phyloP scores from a whole-genome alignment of 2,329 filamentous ascomycete genomes.

The Pseudodiploospora longispora region DNA sequence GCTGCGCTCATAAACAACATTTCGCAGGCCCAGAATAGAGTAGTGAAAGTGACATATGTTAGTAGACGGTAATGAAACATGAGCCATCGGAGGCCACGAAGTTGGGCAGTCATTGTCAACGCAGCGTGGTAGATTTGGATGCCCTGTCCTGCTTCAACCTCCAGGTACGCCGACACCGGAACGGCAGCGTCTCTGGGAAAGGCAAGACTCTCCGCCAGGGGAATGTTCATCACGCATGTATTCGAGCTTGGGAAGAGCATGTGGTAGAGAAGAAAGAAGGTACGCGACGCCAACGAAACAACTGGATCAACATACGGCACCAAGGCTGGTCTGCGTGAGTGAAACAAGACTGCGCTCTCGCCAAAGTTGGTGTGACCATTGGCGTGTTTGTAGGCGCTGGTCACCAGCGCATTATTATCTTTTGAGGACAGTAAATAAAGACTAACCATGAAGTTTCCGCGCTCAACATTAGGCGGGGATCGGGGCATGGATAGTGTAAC shows the following conservation, averaged over 20 bases:
- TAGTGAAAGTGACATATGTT: slow-evolving; percentile 60
- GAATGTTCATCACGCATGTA: slow-evolving; percentile 53
- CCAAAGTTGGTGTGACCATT: slow-evolving; percentile 28
- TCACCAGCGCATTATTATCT: slow-evolving; percentile 14
- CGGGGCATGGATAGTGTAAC: slow-evolving; percentile 70
- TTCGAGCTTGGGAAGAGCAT: slow-evolving; percentile 58
- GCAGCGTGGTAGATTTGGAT: slow-evolving; percentile 69
- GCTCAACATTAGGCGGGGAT: slow-evolving; percentile 64
- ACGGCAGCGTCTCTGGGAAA: slow-evolving; percentile 43
- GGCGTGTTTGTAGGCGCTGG: slow-evolving; percentile 21
- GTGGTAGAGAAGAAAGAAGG: slow-evolving; percentile 61
- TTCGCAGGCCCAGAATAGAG: slow-evolving; percentile 69
- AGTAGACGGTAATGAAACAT: slow-evolving; percentile 78
- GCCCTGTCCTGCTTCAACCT: slow-evolving; percentile 59
- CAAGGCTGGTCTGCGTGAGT: slow-evolving; percentile 65
- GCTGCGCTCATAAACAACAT: slow-evolving; percentile 56
- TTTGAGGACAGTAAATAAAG: slow-evolving; percentile 55
- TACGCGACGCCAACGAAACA: slow-evolving; percentile 51
- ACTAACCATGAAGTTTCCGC: slow-evolving; percentile 93
- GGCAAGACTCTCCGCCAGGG: slow-evolving; percentile 64
- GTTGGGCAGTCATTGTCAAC: slow-evolving; percentile 64
- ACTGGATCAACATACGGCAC: slow-evolving; percentile 71
- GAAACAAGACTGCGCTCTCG: slow-evolving; percentile 40
- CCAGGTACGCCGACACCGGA: slow-evolving; percentile 44
- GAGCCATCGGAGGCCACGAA: slow-evolving; percentile 69